Base-by-base conservation (phyloP, 495 filamentous ascomycete species). In the Parathielavia appendiculata region DNA sequence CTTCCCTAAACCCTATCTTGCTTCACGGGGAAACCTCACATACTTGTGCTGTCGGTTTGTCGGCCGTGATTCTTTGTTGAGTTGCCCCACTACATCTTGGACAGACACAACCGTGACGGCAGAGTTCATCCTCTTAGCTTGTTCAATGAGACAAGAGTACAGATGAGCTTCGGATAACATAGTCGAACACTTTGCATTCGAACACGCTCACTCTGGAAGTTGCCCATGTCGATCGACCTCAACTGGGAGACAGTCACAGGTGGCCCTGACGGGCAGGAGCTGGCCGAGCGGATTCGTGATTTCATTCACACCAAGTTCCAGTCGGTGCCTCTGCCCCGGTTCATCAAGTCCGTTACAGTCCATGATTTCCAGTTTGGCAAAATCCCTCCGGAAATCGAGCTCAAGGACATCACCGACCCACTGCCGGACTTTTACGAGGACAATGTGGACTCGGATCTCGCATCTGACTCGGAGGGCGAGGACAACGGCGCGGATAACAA, bases 291-390 rank as follows among this genome's bases (percentile, higher is more conserved):
- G 51, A 93, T 99, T 69, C 89, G 92, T 57, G 87, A 87, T 67
- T 97, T 97, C 73, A 88, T 99, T 64, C 90, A 99, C 74, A 84
- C 87, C 66, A 92, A 89, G 67, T 99, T 99, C 74, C 93, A 99
- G 73, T 80, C 89, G 48, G 85, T 97, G 43, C 78, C 88, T 14
- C 81, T 99, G 32, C 93, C 93, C 38, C 88, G 90, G 51, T 97
- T 97, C 76, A 97, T 99, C 72, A 91, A 93, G 61, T 92, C 90
- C 11, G 95, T 99, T 40, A 85, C 92, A 19, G 90, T 96, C 26
- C 92, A 96, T 71, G 84, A 88, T 43, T 99, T 99, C 67, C 86
- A 92, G 22, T 97, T 99, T 65, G 93, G 93, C 20, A 82, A 76
- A 2, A 83, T 93, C 48, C 78, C 86, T 1, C 93, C 93, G 1